These are phyloP conservation scores for Cryptococcus hybrid DNA, from an alignment of 1,284 basidiomycete genomes.

Conservation along the genomic window DNA sequence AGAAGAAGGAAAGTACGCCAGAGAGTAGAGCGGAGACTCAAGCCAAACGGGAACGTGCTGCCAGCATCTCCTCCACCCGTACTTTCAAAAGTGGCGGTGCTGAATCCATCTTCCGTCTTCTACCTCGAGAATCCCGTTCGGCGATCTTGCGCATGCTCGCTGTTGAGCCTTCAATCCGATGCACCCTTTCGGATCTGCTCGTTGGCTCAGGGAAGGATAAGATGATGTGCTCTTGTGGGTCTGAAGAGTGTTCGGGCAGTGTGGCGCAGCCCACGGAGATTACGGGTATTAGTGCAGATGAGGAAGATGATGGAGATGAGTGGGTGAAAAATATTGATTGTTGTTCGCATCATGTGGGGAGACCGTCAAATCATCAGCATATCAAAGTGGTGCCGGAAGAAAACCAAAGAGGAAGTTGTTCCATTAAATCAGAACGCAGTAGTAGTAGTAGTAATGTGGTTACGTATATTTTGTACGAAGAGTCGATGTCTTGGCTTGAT, in stretches of 20 bases:
- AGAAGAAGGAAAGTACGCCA: background rate
- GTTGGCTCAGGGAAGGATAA: constrained; percentile 73
- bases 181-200: constrained; percentile 89
- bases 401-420: constrained; percentile 51
- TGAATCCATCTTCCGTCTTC: constrained; percentile 96
- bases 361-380: constrained; percentile 40
- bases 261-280: constrained; percentile 46
- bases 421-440: constrained; percentile 27
- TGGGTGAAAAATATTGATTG: constrained; percentile 71
- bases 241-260: constrained; percentile 52
- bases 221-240: constrained; percentile 72
- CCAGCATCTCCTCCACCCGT: constrained; percentile 40
- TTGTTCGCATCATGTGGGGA: constrained; percentile 58
- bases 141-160: constrained; percentile 92
- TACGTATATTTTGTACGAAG: no score
- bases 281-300: constrained; percentile 37
- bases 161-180: constrained; percentile 82
- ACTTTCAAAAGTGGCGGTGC: constrained; percentile 81
- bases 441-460: background rate
- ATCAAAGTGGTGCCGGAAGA: constrained; percentile 52
- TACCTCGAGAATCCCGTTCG: constrained; percentile 86
- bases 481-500: no score
- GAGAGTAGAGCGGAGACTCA: constrained; percentile 27
- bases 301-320: constrained; percentile 50
- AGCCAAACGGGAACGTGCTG: constrained; percentile 39